These are phyloP conservation scores for Candida morakotiae DNA, from an alignment of 805 yeast genomes.

Conservation along the genomic window DNA sequence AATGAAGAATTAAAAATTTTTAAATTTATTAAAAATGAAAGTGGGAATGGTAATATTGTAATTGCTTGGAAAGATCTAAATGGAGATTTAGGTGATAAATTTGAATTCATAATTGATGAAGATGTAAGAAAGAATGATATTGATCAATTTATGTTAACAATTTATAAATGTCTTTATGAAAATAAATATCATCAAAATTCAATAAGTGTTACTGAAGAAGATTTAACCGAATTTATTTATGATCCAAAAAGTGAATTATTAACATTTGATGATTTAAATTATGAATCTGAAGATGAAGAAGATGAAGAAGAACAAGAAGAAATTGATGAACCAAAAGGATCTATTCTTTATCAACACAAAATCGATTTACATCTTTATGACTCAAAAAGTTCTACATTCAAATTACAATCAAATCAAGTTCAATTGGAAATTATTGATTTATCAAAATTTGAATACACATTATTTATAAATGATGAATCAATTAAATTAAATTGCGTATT, in stretches of 20 bases:
- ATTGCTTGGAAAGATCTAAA: conserved; percentile 78
- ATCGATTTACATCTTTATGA: conserved; percentile 59
- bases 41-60: conserved; percentile 53
- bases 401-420: conserved; percentile 32
- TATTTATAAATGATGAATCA: conserved; percentile 33
- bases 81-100: conserved; percentile 84
- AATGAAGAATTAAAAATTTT: conserved; percentile 57
- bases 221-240: conserved; percentile 55
- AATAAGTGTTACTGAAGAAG: conserved; percentile 37
- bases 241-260: conserved; percentile 18
- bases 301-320: conserved; percentile 27
- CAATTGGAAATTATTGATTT: conserved; percentile 32
- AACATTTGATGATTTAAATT: conserved; percentile 20
- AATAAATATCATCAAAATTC: conserved; percentile 61
- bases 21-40: conserved; percentile 45
- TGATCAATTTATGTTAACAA: conserved; percentile 55
- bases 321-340: conserved; percentile 13
- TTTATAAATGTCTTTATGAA: conserved; percentile 72
- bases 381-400: conserved; percentile 44
- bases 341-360: conserved; percentile 14
- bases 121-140: conserved; percentile 53
- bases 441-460: conserved; percentile 49
- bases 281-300: conserved; percentile 17
- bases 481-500: conserved; percentile 12
- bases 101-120: conserved; percentile 72